Base-by-base conservation (phyloP, 2,329 filamentous ascomycete species). In the Colletotrichum neosansevieriae region DNA sequence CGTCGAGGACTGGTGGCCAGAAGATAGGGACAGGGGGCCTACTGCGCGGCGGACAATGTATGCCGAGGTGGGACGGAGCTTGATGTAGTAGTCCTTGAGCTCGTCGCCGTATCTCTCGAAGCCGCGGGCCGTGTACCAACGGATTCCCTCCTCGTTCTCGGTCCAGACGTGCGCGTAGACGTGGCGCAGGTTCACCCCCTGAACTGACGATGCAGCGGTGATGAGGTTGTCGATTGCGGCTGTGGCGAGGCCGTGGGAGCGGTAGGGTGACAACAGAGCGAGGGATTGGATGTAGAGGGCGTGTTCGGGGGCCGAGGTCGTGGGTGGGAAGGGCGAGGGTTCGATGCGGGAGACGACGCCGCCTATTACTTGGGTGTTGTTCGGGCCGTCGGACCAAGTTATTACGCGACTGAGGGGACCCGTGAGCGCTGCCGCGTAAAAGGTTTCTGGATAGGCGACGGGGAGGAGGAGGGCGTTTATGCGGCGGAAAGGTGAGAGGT, bases 131-230 rank as follows among this genome's bases (percentile, higher is more conserved):
- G 80, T 74, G 77, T 92, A 92, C 89, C 89, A 92, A 65, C 81
- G 81, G 69, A 91, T 77, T 0, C 85, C 89, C 19, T 91, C 89
- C 2, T 85, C 83, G 75, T 91, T 91, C 67, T 88, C 84, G 11
- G 89, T 89, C 89, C 89, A 92, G 15, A 91, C 89, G 75, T 92
- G 89, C 4, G 89, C 89, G 71, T 88, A 91, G 15, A 90, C 79
- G 49, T 81, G 73, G 40, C 72, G 73, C 38, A 84, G 81, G 58
- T 82, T 74, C 70, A 82, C 76, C 15, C 71, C 77, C 4, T 78
- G 79, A 11, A 78, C 71, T 9, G 75, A 73, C 12, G 78, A 79
- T 15, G 78, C 79, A 11, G 80, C 79, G 21, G 79, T 78, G 63
- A 86, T 72, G 51, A 89, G 81, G 70, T 85, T 81, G 51, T 88